Conservation (phyloP, 805 yeast species). For the Pichia californica region DNA sequence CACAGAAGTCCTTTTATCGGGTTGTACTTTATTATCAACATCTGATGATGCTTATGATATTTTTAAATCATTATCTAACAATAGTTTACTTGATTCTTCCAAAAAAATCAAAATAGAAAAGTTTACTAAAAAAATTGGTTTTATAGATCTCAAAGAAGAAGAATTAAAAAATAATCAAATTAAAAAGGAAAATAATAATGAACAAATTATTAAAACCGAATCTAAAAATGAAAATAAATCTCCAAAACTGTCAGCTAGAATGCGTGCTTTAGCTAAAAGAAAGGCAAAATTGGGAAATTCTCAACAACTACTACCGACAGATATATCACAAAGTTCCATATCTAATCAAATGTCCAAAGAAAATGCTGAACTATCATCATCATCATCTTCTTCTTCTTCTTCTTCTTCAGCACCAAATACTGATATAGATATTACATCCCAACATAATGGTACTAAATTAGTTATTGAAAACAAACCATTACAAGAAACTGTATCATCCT, state of each 20-base stretch:
- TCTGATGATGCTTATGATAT: constrained; percentile 40
- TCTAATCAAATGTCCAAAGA: constrained; percentile 40
- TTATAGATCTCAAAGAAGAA: constrained; percentile 14
- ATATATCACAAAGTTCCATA: constrained; percentile 64
- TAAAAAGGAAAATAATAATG: constrained; percentile 12
- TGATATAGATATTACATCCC: constrained; percentile 54
- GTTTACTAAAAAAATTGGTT: constrained; percentile 26
- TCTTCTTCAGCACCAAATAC: no score
- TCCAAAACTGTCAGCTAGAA: constrained; percentile 55
- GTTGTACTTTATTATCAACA: constrained; percentile 55
- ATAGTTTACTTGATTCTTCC: constrained; percentile 5
- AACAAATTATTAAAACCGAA: neutral
- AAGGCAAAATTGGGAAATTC: constrained; percentile 60
- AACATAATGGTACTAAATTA: constrained; percentile 71
- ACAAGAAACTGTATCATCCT: constrained; percentile 45
- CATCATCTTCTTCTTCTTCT: no score
- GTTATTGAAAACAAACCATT: constrained; percentile 74
- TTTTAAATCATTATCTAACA: constrained; percentile 11
- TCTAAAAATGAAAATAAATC: constrained; percentile 11
- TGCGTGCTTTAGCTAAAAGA: constrained; percentile 91
- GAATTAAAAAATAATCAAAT: neutral
- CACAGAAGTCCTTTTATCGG: constrained; percentile 41
- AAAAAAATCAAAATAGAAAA: constrained; percentile 24
- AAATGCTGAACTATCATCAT: constrained; percentile 56
- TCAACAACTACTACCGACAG: constrained; percentile 46